Percentiles rank a stretch among this genome's conserved stretches.
These are phyloP conservation scores for Kurtzmaniella fragi DNA, from an alignment of 805 yeast genomes.

Conservation along the genomic window DNA sequence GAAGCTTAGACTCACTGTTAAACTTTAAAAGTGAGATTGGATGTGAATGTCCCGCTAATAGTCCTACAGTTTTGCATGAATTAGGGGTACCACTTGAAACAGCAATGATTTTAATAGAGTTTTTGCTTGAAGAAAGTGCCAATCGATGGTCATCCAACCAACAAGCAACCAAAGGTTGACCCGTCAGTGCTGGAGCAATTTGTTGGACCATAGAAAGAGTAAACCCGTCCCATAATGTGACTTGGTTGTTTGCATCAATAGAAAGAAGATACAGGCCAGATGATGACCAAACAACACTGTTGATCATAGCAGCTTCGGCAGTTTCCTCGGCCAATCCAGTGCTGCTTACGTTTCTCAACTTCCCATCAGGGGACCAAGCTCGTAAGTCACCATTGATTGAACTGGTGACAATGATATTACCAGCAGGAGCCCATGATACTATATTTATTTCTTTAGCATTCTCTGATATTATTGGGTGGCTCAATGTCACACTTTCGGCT, in stretches of 20 bases:
- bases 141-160: conserved; percentile 72
- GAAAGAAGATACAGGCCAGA: conserved; percentile 53
- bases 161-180: conserved; percentile 40
- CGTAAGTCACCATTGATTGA: conserved; percentile 68
- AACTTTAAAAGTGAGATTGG: conserved; percentile 54
- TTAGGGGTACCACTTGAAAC: conserved; percentile 10
- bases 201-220: conserved; percentile 30
- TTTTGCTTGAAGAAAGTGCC: conserved; percentile 60
- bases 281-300: conserved; percentile 57
- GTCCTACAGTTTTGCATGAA: conserved; percentile 21
- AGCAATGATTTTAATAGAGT: conserved; percentile 52
- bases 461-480: conserved; percentile 22
- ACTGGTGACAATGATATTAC: conserved; percentile 58
- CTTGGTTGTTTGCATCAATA: conserved; percentile 42
- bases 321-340: conserved; percentile 7
- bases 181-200: conserved; percentile 11
- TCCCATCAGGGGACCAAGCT: conserved; percentile 74
- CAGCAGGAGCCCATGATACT: conserved; percentile 63
- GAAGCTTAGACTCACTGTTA: conserved; percentile 44
- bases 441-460: conserved; percentile 23
- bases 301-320: conserved; percentile 33
- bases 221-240: conserved; percentile 61
- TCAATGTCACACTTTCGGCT: conserved; percentile 23
- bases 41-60: conserved; percentile 56
- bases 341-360: conserved; percentile 45